phyloP scores from a whole-genome alignment of 495 filamentous ascomycete species.

The Amphirosellinia nigrospora region DNA sequence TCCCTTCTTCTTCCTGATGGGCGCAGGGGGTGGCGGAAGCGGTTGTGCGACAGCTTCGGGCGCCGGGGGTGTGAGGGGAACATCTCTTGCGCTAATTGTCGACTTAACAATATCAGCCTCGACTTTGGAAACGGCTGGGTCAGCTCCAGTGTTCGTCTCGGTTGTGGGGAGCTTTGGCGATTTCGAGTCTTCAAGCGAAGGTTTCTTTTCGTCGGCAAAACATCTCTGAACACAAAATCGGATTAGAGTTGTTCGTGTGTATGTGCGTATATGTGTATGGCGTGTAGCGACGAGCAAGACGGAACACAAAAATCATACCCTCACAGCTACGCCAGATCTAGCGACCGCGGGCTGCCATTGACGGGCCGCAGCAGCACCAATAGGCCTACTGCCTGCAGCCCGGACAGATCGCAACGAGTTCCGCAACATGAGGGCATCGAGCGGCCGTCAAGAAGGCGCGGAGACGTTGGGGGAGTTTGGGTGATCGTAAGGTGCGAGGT shows the following conservation, averaged over 20 bases:
- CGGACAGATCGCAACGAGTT: constrained; percentile 66
- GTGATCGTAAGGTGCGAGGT: constrained; percentile 38
- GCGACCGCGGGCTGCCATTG: constrained; percentile 62
- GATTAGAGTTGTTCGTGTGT: constrained; percentile 15
- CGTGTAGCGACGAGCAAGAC: constrained; percentile 7
- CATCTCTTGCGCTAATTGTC: constrained; percentile 64
- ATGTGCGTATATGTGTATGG: neutral
- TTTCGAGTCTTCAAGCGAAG: constrained; percentile 54
- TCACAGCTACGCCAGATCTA: constrained; percentile 35
- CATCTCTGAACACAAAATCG: constrained; percentile 50
- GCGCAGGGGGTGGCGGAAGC: constrained; percentile 46
- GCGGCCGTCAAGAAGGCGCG: constrained; percentile 46
- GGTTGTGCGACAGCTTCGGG: constrained; percentile 36
- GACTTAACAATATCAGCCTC: constrained; percentile 50
- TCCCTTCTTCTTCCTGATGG: constrained; percentile 65
- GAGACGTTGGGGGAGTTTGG: constrained; percentile 30
- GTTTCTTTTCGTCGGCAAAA: constrained; percentile 64
- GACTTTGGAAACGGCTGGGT: constrained; percentile 52
- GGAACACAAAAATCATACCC: constrained; percentile 39
- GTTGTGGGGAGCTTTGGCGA: constrained; percentile 63
- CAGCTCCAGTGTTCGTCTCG: constrained; percentile 58
- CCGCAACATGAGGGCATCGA: constrained; percentile 71
- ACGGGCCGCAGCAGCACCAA: constrained; percentile 51
- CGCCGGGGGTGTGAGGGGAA: constrained; percentile 64
- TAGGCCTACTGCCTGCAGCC: constrained; percentile 57